A percentile compares a stretch with the other conserved stretches of the same genome.
These are phyloP conservation scores for Penicillium ochrochloron DNA, from an alignment of 495 filamentous ascomycete genomes.

Conservation along the genomic window DNA sequence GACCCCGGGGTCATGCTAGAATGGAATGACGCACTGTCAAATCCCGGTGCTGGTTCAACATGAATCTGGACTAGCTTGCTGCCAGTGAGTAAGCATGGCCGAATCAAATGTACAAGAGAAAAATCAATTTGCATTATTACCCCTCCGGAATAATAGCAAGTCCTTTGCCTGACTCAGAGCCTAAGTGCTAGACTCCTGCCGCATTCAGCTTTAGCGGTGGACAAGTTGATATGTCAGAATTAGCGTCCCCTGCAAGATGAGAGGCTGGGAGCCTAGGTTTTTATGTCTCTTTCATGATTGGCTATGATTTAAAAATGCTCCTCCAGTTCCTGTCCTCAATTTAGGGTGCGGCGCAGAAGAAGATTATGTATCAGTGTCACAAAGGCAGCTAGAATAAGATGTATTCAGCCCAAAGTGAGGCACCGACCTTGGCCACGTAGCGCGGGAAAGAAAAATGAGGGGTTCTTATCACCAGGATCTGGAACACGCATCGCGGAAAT, in stretches of 20 bases:
- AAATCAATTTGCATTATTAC: neutral
- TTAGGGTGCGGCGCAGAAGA: neutral
- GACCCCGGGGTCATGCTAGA: neutral
- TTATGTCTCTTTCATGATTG: neutral
- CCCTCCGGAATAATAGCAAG: conserved; percentile 10
- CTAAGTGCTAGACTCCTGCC: conserved; percentile 17
- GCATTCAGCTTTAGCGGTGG: conserved; percentile 23
- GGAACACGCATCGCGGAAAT: conserved; percentile 17
- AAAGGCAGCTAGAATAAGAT: neutral
- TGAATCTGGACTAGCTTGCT: conserved; percentile 1
- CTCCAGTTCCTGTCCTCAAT: conserved; percentile 9
- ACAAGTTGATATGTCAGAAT: conserved; percentile 32
- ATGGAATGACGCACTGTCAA: neutral
- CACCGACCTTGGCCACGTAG: neutral
- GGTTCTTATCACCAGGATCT: conserved; percentile 8
- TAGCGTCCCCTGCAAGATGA: conserved; percentile 15
- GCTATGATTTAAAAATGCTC: neutral
- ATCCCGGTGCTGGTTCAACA: neutral
- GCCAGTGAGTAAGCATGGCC: neutral
- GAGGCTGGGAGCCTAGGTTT: conserved; percentile 4
- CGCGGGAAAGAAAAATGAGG: neutral
- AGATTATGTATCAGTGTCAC: neutral
- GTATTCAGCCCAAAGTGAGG: neutral
- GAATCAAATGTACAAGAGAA: neutral
- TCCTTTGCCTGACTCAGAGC: conserved; percentile 4